Evolutionary conservation across 176 grass and related monocot species (phyloP), one percentile per base, ranked within the genome.

Genomic region (Melocanna baccifera): DNA sequence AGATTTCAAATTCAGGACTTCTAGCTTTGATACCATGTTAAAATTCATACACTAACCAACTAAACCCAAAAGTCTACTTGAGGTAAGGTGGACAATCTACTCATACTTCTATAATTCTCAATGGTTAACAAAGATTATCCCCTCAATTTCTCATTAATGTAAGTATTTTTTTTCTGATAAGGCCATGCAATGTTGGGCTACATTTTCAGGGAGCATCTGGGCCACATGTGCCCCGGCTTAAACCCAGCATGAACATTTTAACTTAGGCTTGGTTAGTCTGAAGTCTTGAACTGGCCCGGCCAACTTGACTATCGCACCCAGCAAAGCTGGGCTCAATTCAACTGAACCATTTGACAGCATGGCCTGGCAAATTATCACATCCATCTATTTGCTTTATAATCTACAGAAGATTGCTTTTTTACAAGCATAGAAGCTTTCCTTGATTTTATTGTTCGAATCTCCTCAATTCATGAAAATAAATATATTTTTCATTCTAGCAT

Each of bases 91-190:
- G 34, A 36, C 34, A 36, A 36, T 30, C 34, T 36, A 36, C 34
- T 36, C 34, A 36, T 36, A 36, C 34, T 36, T 36, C 4, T 16
- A 7, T 22, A 69, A 22, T 39, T 65, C 8, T 47, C 1, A 48
- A 32, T 39, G 30, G 2, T 37, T 57, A 47, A 34, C 16, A 18
- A 20, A 62, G 20, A 62, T 47, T 36, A 26, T 72, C 12, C 40
- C 62, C 55, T 73, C 28, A 71, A 32, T 46, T 84, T 75, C 22
- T 62, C 71, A 75, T 28, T 52, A 64, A 39, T 84, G 15, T 73
- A 39, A 16, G 30, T 61, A 37, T 25, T 26, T 51, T 83, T 64
- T 75, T 62, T 36, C 12, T 23, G 12, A 26, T 20, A 22, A 20
- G 6, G 6, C 30, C 9, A 12, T 58, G 14, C 62, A 75, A 47